Evolutionary conservation across 768 basidiomycete species (phyloP), one percentile per base, ranked within the genome.

Genomic region (Vishniacozyma victoriae): DNA sequence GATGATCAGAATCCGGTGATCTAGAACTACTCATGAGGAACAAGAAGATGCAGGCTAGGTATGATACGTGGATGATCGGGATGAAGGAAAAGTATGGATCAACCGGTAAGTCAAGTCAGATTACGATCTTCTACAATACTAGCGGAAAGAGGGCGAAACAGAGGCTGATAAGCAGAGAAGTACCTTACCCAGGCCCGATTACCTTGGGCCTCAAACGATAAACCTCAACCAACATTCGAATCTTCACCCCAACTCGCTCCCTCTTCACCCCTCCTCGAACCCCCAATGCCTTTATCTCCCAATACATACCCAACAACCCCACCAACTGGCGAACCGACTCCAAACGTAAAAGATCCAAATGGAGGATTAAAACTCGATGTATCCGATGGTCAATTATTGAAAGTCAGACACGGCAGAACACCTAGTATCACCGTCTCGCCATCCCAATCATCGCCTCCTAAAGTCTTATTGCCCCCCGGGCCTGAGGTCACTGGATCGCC

Each of bases 141-240:
- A 20, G 4, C 24, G 5, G 23, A 16, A 3, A 46, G 23, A 26
- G 24, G 33, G 20, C 38, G n/a, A 35, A 18, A 39, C 41, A 31
- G 14, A 9, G n/a, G 23, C 6, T 15, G 24, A 36, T 39, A 22
- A 41, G 19, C 38, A 67, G 66, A 71, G 47, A 64, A 61, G 11
- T 71, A 71, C 54, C 54, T 71, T 16, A 57, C 46, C 19, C 33
- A 52, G n/a, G 59, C 56, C 23, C 52, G 69, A 33, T 49, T 71
- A 5, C 69, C 69, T 12, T 71, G 65, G 65, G 37, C 5, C 5
- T 9, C 48, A 15, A 23, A 37, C 12, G 2, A 44, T 5, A 22
- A 35, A 4, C 35, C 37, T 22, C 52, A 2, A 31, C 51, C 19
- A 45, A 51, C 29, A 33, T 33, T 18, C 47, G 51, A 4, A 43